Conservation (phyloP, 352 stramenopile genomes). For the Stramenopiles sp. region DNA sequence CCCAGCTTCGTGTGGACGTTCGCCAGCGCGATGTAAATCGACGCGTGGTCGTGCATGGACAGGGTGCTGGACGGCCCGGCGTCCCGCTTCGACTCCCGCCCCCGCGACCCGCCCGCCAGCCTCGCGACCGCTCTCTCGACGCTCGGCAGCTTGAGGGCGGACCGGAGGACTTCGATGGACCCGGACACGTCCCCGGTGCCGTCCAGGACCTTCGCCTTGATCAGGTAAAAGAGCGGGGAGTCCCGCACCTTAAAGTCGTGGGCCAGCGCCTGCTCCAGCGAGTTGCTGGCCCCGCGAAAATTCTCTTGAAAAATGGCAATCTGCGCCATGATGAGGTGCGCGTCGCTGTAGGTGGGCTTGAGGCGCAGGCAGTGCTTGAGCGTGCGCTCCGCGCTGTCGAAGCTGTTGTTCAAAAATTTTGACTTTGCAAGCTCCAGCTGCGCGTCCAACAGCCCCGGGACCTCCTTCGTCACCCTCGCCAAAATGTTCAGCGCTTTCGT, state of each 20-base stretch:
- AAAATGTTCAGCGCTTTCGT: conserved; percentile 45
- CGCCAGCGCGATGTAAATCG: background rate
- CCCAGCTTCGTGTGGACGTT: conserved; percentile 18
- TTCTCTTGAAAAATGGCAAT: conserved; percentile 52
- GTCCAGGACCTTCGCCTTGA: conserved; percentile 56
- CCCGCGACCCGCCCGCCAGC: conserved; percentile 22
- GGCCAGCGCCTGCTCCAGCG: conserved; percentile 59
- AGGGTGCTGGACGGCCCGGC: conserved; percentile 9
- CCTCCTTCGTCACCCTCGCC: conserved; percentile 52
- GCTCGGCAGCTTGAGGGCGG: conserved; percentile 38
- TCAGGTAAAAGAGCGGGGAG: conserved; percentile 53
- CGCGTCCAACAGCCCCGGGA: conserved; percentile 49
- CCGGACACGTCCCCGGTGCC: conserved; percentile 48
- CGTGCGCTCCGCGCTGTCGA: conserved; percentile 48
- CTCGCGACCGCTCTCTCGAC: conserved; percentile 4
- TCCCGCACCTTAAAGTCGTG: conserved; percentile 63
- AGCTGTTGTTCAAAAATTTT: conserved; percentile 39
- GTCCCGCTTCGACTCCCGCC: conserved; percentile 17
- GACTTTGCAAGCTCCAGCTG: conserved; percentile 55
- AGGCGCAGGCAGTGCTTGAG: conserved; percentile 41
- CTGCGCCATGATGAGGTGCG: conserved; percentile 53
- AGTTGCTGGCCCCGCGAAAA: conserved; percentile 37
- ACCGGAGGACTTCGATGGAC: conserved; percentile 45
- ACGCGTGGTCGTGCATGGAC: background rate
- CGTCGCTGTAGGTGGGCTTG: conserved; percentile 41